Conservation (phyloP, 1,284 basidiomycete species). For the Agaricales sp. region DNA sequence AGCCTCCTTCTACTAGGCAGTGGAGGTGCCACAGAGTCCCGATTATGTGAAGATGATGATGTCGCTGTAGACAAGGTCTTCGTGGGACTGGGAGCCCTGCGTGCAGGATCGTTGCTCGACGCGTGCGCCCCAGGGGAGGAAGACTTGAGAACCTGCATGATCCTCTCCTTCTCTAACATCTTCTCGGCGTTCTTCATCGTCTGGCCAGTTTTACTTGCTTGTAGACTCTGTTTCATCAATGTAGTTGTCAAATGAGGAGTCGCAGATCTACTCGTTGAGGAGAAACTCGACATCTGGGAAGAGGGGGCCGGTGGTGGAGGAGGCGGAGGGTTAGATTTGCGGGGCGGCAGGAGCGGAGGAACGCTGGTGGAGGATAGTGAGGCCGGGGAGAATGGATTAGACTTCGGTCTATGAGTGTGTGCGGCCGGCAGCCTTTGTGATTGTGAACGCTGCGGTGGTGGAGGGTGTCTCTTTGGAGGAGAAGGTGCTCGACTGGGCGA, state of each 20-base stretch:
- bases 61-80: neutral
- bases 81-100: slow-evolving; percentile 4
- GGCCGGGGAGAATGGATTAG: slow-evolving; percentile 12
- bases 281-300: slow-evolving; percentile 11
- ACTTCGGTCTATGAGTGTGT: slow-evolving; percentile 12
- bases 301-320: slow-evolving; percentile 20
- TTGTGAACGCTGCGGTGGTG: slow-evolving; percentile 14
- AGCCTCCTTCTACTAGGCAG: slow-evolving; percentile 20
- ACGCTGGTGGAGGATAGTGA: slow-evolving; percentile 18
- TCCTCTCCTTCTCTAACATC: slow-evolving; percentile 54
- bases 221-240: slow-evolving; percentile 59
- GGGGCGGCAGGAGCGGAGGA: slow-evolving; percentile 18
- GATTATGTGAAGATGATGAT: neutral
- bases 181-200: slow-evolving; percentile 57
- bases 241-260: slow-evolving; percentile 37
- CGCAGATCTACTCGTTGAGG: slow-evolving; percentile 22
- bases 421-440: slow-evolving; percentile 15
- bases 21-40: slow-evolving; percentile 24
- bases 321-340: slow-evolving; percentile 21
- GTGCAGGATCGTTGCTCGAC: slow-evolving; percentile 10
- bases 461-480: slow-evolving; percentile 12
- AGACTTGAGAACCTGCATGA: slow-evolving; percentile 57
- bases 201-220: slow-evolving; percentile 59
- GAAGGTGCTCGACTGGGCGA: slow-evolving; percentile 11
- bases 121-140: slow-evolving; percentile 13